A percentile compares a stretch with the other conserved stretches of the same genome.
Conservation (phyloP, 2,329 filamentous ascomycete species). For the Hypomyces perniciosus region DNA sequence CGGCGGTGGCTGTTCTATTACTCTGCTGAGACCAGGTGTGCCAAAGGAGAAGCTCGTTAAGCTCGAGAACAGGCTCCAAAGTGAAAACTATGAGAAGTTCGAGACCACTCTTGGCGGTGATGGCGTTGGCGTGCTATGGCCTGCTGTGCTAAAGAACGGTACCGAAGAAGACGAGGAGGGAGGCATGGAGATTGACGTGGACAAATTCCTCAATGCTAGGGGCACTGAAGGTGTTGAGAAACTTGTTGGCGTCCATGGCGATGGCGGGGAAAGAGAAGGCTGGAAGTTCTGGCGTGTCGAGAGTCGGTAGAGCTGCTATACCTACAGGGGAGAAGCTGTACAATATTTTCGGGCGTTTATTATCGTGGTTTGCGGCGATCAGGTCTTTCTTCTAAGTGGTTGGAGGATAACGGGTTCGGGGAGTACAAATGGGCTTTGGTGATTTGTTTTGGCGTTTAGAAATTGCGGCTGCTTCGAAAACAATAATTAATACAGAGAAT, state of each 20-base stretch:
- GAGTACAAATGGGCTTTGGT: too few species aligned
- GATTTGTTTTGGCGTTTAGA: too few species aligned
- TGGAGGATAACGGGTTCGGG: too few species aligned
- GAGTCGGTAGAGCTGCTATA: slow-evolving; percentile 24
- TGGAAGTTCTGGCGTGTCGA: slow-evolving; percentile 83
- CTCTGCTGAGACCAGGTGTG: slow-evolving; percentile 67
- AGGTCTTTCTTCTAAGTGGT: not conserved
- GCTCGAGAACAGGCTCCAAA: slow-evolving; percentile 59
- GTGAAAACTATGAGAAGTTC: slow-evolving; percentile 76
- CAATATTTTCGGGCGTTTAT: not conserved
- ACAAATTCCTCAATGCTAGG: slow-evolving; percentile 73
- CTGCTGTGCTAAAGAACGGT: slow-evolving; percentile 81
- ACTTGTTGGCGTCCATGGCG: slow-evolving; percentile 72
- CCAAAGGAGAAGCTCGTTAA: slow-evolving; percentile 49
- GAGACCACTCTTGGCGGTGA: slow-evolving; percentile 87
- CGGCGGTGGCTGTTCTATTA: slow-evolving; percentile 93
- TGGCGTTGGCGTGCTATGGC: slow-evolving; percentile 90
- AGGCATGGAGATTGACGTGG: slow-evolving; percentile 87
- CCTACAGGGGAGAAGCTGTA: not conserved
- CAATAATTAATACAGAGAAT: too few species aligned
- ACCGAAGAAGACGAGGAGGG: slow-evolving; percentile 71
- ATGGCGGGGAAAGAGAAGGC: slow-evolving; percentile 63
- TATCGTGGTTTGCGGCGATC: slow-evolving; percentile 1
- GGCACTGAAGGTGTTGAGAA: slow-evolving; percentile 81
- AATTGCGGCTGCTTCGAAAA: too few species aligned